phyloP scores from a whole-genome alignment of 768 basidiomycete species.

The Podaxis pistillaris region DNA sequence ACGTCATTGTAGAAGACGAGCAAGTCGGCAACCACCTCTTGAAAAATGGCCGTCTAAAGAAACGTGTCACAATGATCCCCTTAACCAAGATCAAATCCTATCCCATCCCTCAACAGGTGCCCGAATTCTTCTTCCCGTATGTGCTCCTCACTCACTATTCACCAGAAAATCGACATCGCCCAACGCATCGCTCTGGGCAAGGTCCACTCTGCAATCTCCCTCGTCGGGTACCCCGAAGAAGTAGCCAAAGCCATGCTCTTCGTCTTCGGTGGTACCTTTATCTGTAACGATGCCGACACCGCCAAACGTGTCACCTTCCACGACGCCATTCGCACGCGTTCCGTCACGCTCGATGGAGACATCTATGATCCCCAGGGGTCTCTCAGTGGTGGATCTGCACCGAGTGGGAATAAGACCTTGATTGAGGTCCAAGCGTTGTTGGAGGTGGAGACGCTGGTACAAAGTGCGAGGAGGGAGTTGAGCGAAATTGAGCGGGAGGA shows the following conservation, averaged over 20 bases:
- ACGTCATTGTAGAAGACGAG: slow-evolving; percentile 93
- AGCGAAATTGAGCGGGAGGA: slow-evolving; percentile 56
- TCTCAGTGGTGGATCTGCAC: slow-evolving; percentile 87
- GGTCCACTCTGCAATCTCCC: slow-evolving; percentile 83
- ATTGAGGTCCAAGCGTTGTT: slow-evolving; percentile 83
- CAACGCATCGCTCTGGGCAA: slow-evolving; percentile 72
- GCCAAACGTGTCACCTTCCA: slow-evolving; percentile 89
- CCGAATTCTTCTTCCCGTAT: slow-evolving; percentile 13
- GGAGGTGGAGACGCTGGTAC: slow-evolving; percentile 59
- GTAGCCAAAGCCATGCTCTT: slow-evolving; percentile 88
- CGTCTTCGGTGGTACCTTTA: slow-evolving; percentile 90
- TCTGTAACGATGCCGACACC: slow-evolving; percentile 85
- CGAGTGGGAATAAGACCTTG: slow-evolving; percentile 69
- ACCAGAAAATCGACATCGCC: slow-evolving; percentile 76
- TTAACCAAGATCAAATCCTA: slow-evolving; percentile 84
- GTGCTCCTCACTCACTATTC: neutral
- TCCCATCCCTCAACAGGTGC: slow-evolving; percentile 43
- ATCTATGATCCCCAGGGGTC: slow-evolving; percentile 96
- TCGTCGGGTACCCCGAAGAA: slow-evolving; percentile 79
- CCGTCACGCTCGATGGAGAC: slow-evolving; percentile 93
- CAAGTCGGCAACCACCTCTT: slow-evolving; percentile 83
- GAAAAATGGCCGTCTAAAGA: slow-evolving; percentile 69
- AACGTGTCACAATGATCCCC: slow-evolving; percentile 91
- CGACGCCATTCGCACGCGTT: slow-evolving; percentile 62
- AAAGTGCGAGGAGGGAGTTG: slow-evolving; percentile 46